A percentile compares a stretch with the other conserved stretches of the same genome.
phyloP scores from a whole-genome alignment of 352 stramenopile species.

The Phytophthora palmivora region DNA sequence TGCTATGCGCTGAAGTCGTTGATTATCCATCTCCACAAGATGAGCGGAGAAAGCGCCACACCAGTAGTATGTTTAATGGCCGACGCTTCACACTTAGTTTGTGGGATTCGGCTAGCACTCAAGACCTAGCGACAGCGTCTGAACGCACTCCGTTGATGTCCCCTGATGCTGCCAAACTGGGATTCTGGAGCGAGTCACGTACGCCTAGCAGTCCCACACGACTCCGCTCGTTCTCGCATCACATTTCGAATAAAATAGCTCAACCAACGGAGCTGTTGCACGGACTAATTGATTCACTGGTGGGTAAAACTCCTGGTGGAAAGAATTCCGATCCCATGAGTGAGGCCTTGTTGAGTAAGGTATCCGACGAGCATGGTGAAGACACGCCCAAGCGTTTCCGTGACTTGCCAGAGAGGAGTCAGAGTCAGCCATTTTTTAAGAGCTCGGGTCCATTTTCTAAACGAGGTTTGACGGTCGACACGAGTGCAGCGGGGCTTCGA shows the following conservation, averaged over 20 bases:
- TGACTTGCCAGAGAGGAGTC: slow-evolving; percentile 42
- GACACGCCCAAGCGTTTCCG: slow-evolving; percentile 27
- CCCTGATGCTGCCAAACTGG: slow-evolving; percentile 66
- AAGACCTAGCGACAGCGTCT: slow-evolving; percentile 33
- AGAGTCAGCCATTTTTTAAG: slow-evolving; percentile 50
- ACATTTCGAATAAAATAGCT: slow-evolving; percentile 70
- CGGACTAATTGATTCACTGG: slow-evolving; percentile 74
- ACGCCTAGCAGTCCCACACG: slow-evolving; percentile 58
- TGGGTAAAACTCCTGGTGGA: slow-evolving; percentile 60
- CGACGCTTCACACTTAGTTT: slow-evolving; percentile 70
- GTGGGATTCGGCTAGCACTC: slow-evolving; percentile 62
- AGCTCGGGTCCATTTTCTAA: slow-evolving; percentile 51
- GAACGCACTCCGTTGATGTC: slow-evolving; percentile 57
- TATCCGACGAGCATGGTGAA: slow-evolving; percentile 27
- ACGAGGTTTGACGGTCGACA: slow-evolving; percentile 55
- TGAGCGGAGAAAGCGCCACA: slow-evolving; percentile 43
- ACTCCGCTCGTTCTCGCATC: slow-evolving; percentile 77
- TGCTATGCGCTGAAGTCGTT: slow-evolving; percentile 81
- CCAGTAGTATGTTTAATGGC: slow-evolving; percentile 59
- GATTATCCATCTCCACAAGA: slow-evolving; percentile 61
- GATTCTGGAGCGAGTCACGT: slow-evolving; percentile 86
- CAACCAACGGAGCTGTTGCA: slow-evolving; percentile 73
- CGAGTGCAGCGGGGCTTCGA: slow-evolving; percentile 28
- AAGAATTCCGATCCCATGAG: slow-evolving; percentile 38
- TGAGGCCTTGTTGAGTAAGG: slow-evolving; percentile 47